Conservation (phyloP, 169 alveolate species). For the Eimeria praecox region DNA sequence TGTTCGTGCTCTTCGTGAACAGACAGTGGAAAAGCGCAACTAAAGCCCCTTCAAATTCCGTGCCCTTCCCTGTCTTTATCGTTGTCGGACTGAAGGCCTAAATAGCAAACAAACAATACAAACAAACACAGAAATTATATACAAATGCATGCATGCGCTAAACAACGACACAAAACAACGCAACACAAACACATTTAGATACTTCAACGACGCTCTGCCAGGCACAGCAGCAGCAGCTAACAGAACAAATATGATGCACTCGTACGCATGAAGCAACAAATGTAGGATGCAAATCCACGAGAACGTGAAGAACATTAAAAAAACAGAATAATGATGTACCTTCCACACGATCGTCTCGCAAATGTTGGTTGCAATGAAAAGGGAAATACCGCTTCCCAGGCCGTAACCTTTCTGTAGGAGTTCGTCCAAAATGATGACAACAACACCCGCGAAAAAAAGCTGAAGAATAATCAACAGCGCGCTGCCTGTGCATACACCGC, state of each 20-base stretch:
- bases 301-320: too few relatives aligned
- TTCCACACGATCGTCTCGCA: constrained; percentile 99
- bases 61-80: constrained; percentile 96
- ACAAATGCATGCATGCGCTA: not conserved
- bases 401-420: constrained; percentile 99
- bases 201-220: too few relatives aligned
- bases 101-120: not conserved
- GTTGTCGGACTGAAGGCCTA: constrained; percentile 99
- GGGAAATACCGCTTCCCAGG: constrained; percentile 99
- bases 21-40: constrained; percentile 98
- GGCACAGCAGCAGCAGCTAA: too few relatives aligned
- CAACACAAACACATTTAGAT: too few relatives aligned
- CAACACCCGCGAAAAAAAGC: constrained; percentile 99
- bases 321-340: constrained; percentile 75
- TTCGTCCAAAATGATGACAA: constrained; percentile 99
- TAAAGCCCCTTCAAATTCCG: constrained; percentile 99
- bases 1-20: constrained; percentile 95
- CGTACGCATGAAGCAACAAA: not conserved
- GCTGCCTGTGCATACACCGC: constrained; percentile 88
- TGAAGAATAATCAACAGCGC: constrained; percentile 97
- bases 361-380: constrained; percentile 99
- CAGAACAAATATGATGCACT: not conserved
- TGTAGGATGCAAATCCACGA: not conserved
- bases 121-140: not conserved
- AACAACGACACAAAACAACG: not conserved